Conservation (phyloP, 2,329 filamentous ascomycete genomes). For the Diaporthe sp. region DNA sequence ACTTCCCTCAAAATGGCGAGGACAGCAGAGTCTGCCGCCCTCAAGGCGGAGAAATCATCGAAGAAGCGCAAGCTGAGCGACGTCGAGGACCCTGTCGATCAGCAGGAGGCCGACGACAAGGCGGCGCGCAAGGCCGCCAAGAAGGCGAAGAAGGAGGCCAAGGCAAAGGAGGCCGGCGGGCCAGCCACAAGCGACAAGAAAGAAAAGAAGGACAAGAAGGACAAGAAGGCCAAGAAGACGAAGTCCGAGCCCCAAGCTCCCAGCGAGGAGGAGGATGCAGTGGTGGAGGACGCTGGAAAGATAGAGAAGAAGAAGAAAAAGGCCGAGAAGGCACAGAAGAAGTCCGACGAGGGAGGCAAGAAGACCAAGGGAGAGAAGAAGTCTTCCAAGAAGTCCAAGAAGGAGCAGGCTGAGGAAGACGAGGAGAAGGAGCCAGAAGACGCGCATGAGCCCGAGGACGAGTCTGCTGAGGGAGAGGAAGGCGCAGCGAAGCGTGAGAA, state of each 20-base stretch:
- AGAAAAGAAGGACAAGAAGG: constrained; percentile 33
- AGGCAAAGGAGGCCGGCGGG: constrained; percentile 5
- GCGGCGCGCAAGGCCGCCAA: constrained; percentile 25
- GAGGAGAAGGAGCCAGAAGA: constrained; percentile 36
- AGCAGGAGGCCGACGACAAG: constrained; percentile 31
- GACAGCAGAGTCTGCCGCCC: constrained; percentile 18
- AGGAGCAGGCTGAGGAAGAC: constrained; percentile 41
- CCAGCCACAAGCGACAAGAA: constrained; percentile 16
- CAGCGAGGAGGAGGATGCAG: constrained; percentile 46
- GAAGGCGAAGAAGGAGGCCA: constrained; percentile 28
- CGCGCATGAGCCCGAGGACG: constrained; percentile 33
- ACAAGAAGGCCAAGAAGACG: constrained; percentile 29
- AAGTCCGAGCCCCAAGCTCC: neutral
- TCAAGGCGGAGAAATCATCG: constrained; percentile 30
- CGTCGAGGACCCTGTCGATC: constrained; percentile 18
- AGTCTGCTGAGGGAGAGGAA: constrained; percentile 17
- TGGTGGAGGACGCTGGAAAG: constrained; percentile 46
- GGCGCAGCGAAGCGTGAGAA: constrained; percentile 36
- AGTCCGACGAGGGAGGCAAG: constrained; percentile 35
- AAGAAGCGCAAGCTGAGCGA: constrained; percentile 36
- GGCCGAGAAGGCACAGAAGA: constrained; percentile 37
- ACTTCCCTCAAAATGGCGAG: constrained; percentile 17
- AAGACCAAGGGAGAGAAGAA: constrained; percentile 37
- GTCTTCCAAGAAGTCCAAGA: constrained; percentile 46
- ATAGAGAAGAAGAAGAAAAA: constrained; percentile 40